Base-by-base conservation (phyloP, 768 basidiomycete genomes). In the Mycena amicta region DNA sequence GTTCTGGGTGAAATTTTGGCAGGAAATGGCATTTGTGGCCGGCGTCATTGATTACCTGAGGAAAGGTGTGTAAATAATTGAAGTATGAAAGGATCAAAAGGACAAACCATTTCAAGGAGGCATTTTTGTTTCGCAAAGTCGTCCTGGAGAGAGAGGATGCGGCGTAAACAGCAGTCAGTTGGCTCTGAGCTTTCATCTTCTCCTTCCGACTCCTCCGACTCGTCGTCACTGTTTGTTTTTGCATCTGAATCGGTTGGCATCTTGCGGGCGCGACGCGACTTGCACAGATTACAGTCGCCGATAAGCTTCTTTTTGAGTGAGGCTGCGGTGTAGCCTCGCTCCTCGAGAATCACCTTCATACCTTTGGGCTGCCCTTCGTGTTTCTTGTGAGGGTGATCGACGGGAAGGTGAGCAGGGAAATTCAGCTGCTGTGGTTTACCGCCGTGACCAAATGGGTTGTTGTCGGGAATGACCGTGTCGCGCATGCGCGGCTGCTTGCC, bases 401-500 rank as follows among this genome's bases (percentile, higher is more conserved):
- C 52, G 2, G 63, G 61, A 13, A 64, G 55, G 16, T 6, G 4
- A 4, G 26, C 46, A 25, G 50, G 40, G 31, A 58, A 61, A 4
- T 13, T 25, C 55, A 64, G 52, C 20, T 43, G 39, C 49, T 64
- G 61, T 2, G 26, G 12, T 46, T 52, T 3, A 3, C 56, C 60
- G 2, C 30, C 61, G 2, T 27, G 46, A 13, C 58, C 59, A n/a
- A 53, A 45, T 2, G 59, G 63, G n/a, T 64, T 64, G 31, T 53
- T 49, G 5, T 5, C 1, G 2, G 59, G 64, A 55, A 66, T 66
- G 2, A 56, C 25, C 1, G 64, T 66, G 52, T 61, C 54, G 28
- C 29, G 65, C 65, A 66, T 65, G 13, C 33, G 33, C 2, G 65
- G 59, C 37, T 54, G 52, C 30, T 64, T 64, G 2, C 65, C 63